Percentiles rank a stretch among this genome's conserved stretches.
phyloP scores from a whole-genome alignment of 192 early-diverging fungal species.

The Mortierella antarctica region DNA sequence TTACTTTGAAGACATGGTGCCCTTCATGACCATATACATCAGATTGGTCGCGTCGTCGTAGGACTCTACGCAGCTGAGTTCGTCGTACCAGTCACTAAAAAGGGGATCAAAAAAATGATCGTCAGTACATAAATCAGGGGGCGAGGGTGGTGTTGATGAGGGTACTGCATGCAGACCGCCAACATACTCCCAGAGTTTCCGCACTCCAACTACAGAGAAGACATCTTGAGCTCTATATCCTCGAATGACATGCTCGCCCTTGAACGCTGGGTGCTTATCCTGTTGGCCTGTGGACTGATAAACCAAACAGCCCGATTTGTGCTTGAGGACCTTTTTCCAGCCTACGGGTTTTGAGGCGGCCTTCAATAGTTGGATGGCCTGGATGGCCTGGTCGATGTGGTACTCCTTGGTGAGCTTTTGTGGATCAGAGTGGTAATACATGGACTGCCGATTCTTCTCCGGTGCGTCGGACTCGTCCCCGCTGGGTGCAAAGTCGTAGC shows the following conservation, averaged over 20 bases:
- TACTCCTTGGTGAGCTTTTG: slow-evolving; percentile 42
- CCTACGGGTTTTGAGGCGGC: slow-evolving; percentile 48
- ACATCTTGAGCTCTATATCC: slow-evolving; percentile 61
- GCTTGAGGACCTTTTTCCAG: slow-evolving; percentile 66
- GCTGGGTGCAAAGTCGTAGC: slow-evolving; percentile 12
- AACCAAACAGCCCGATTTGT: slow-evolving; percentile 64
- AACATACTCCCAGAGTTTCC: slow-evolving; percentile 66
- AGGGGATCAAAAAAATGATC: background rate
- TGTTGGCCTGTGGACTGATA: slow-evolving; percentile 57
- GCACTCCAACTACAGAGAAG: slow-evolving; percentile 66
- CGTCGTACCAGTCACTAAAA: slow-evolving; percentile 51
- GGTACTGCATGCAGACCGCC: background rate
- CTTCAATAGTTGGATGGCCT: slow-evolving; percentile 59
- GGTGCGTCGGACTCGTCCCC: slow-evolving; percentile 44
- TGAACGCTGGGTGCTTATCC: slow-evolving; percentile 66
- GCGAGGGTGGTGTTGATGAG: background rate
- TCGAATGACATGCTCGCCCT: slow-evolving; percentile 60
- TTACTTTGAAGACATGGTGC: slow-evolving; percentile 54
- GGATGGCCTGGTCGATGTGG: slow-evolving; percentile 63
- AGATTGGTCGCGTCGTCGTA: slow-evolving; percentile 45
- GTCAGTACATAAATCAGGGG: background rate
- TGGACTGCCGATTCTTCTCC: slow-evolving; percentile 24
- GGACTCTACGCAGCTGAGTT: slow-evolving; percentile 41
- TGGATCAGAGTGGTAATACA: slow-evolving; percentile 34
- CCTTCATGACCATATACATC: slow-evolving; percentile 55